Percentiles rank a stretch among this genome's conserved stretches.
Evolutionary conservation across 345 rosid genomes (phyloP).

Genomic region (Euphorbia pulcherrima): DNA sequence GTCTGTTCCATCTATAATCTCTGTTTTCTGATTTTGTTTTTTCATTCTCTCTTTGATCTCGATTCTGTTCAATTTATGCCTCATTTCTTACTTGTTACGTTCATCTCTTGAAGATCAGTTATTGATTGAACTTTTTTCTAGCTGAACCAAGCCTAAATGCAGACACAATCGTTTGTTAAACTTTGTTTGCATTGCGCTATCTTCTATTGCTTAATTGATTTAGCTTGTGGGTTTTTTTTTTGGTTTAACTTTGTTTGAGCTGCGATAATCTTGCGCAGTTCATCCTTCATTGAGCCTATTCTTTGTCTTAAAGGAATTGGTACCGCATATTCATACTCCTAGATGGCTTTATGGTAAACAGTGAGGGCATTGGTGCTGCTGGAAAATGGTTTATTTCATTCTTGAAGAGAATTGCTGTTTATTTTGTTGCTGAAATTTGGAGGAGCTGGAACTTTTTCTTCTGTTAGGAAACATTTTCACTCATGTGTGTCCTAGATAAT

Average conservation of each 20-base stretch:
- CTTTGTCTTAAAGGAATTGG: neutral
- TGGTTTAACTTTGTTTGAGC: neutral
- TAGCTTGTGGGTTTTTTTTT: neutral
- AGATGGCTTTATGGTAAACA: too few species aligned
- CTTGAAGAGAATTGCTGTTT: neutral
- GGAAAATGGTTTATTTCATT: neutral
- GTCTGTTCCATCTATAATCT: neutral
- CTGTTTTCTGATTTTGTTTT: neutral
- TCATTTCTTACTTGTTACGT: neutral
- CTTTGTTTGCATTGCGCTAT: too few species aligned
- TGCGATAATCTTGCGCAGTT: neutral
- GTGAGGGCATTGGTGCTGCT: neutral
- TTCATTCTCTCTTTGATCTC: neutral
- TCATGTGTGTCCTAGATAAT: neutral
- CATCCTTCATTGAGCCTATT: neutral
- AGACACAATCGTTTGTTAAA: too few species aligned
- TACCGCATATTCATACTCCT: neutral
- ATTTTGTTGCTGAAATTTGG: neutral
- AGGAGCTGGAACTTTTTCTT: neutral
- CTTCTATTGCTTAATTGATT: too few species aligned
- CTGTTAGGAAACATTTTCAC: neutral
- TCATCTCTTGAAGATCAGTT: slow-evolving; percentile 9
- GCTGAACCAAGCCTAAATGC: too few species aligned
- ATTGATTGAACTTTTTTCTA: neutral
- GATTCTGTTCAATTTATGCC: neutral